Evolutionary conservation across 768 basidiomycete species (phyloP).

Genomic region (Pleurotus pulmonarius): DNA sequence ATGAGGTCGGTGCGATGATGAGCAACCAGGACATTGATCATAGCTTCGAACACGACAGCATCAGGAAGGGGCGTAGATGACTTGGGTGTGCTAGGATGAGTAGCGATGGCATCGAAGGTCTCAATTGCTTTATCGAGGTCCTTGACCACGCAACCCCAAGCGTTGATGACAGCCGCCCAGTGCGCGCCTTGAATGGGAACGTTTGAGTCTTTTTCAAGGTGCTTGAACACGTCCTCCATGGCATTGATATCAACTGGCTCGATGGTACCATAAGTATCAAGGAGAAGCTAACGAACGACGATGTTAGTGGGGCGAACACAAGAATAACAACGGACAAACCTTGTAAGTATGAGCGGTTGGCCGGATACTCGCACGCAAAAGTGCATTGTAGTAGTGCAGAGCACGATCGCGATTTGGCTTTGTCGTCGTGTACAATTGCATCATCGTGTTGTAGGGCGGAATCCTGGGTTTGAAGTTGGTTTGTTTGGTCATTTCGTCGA

Average conservation of each 20-base stretch:
- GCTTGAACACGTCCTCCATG: constrained; percentile 69
- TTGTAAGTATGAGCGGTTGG: constrained; percentile 96
- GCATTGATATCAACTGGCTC: constrained; percentile 72
- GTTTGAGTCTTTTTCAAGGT: constrained; percentile 42
- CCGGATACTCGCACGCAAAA: constrained; percentile 54
- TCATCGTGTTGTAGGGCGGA: constrained; percentile 98
- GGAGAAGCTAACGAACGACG: constrained; percentile 54
- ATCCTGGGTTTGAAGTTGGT: constrained; percentile 82
- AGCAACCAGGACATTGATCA: constrained; percentile 83
- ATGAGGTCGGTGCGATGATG: constrained; percentile 78
- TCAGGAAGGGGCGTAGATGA: constrained; percentile 56
- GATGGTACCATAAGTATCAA: constrained; percentile 85
- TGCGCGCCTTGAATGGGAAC: constrained; percentile 44
- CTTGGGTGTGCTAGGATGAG: constrained; percentile 28
- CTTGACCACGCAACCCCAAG: constrained; percentile 77
- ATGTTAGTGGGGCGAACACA: constrained; percentile 4
- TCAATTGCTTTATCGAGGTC: constrained; percentile 74
- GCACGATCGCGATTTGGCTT: constrained; percentile 80
- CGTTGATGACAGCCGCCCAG: constrained; percentile 84
- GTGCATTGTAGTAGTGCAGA: constrained; percentile 67
- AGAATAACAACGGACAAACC: constrained; percentile 34
- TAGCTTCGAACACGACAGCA: constrained; percentile 83
- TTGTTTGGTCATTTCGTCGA: constrained; percentile 75
- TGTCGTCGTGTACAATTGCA: constrained; percentile 92
- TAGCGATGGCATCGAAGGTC: constrained; percentile 72